Base-by-base conservation (phyloP, 352 stramenopile genomes). In the Phytophthora cactorum region DNA sequence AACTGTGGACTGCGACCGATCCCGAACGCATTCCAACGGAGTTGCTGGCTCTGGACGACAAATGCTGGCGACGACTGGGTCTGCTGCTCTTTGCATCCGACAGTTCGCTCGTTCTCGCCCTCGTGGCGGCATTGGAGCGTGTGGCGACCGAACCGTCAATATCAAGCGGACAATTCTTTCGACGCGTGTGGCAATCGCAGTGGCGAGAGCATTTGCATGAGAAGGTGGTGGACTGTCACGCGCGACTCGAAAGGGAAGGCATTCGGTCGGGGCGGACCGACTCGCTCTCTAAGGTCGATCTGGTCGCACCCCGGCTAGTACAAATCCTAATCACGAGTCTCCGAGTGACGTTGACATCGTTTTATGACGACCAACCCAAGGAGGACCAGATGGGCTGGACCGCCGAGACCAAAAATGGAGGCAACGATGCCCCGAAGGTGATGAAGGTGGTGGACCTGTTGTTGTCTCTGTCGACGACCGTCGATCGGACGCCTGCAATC, bases 381-480 rank as follows among this genome's bases (percentile, higher is more conserved):
- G 49, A 54, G 51, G 49, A 69, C 27, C 60, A 51, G 44, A 31
- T 43, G 14, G 36, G 45, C 29, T n/a, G 14, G 52, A 22, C 44
- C 28, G 46, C 4, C 17, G 49, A 43, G n/a, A 22, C 38, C 25
- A 15, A 59, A 22, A 38, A 44, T 38, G 22, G 7, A 5, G 51
- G 27, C 38, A 44, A 55, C 25, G 67, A 62, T 22, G 50, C 50
- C 17, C 65, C 65, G 14, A 59, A 51, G 15, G 39, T 65, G 17
- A 70, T 74, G 67, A 55, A 66, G 45, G 54, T 63, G n/a, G 67
- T 74, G 36, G 67, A 67, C n/a, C 55, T 74, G 44, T 39, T 74
- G 50, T 17, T 74, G 43, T 67, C 67, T 34, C 32, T 71, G 22
- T 70, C 61, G 27, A 63, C 38, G 29, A 54, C 43, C 8, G 44